Conservation (phyloP, 2,329 filamentous ascomycete genomes). For the Trichoderma sp. region DNA sequence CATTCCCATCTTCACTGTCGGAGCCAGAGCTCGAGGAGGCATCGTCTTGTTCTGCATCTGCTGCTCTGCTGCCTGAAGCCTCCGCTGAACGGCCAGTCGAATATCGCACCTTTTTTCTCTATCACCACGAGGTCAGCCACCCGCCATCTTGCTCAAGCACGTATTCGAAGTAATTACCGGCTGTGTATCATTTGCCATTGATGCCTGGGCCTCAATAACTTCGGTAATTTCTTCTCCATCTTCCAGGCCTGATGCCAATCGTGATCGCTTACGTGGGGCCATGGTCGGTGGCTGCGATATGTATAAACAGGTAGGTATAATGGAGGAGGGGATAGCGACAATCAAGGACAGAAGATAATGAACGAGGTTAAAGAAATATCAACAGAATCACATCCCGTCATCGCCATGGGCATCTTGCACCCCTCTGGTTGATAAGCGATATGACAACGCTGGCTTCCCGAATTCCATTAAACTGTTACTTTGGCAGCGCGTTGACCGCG, state of each 20-base stretch:
- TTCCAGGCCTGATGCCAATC: constrained; percentile 30
- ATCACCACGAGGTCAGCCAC: constrained; percentile 24
- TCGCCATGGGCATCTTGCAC: constrained; percentile 5
- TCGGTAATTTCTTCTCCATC: constrained; percentile 37
- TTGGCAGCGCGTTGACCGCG: not conserved
- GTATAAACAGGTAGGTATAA: not conserved
- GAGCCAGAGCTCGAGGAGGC: constrained; percentile 34
- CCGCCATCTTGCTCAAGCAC: constrained; percentile 29
- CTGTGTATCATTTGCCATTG: constrained; percentile 38
- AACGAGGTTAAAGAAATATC: not conserved
- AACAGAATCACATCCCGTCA: not conserved
- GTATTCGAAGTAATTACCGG: constrained; percentile 12
- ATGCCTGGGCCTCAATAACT: constrained; percentile 46
- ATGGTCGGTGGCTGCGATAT: not conserved
- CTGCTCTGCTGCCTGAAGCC: constrained; percentile 13
- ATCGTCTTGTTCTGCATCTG: constrained; percentile 28
- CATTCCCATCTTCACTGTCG: constrained; percentile 39
- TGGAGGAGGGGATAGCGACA: not conserved
- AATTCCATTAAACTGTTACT: constrained; percentile 7
- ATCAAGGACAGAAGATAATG: not conserved
- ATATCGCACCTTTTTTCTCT: constrained; percentile 41
- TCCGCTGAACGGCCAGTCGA: constrained; percentile 31
- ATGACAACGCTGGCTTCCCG: not conserved
- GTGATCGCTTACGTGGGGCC: constrained; percentile 22
- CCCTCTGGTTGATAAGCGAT: not conserved